Base-by-base conservation (phyloP, 768 basidiomycete genomes). In the Boletus pseudo-olivaceus region DNA sequence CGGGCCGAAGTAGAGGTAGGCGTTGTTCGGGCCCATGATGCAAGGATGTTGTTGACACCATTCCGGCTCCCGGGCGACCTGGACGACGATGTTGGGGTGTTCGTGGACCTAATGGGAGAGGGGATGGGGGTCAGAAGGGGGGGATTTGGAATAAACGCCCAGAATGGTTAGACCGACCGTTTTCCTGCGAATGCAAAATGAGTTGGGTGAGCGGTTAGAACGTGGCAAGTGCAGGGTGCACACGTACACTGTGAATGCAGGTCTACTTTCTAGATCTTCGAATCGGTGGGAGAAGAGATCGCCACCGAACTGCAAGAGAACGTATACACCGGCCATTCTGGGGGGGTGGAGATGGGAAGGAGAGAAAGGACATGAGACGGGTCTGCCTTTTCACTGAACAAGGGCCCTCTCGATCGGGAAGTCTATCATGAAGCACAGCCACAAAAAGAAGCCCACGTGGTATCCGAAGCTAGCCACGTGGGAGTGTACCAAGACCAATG, bases 1-100 rank as follows among this genome's bases (percentile, higher is more conserved):
- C 6, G 89, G 87, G 1, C 89, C 89, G 54, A 91, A 82, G 63
- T 88, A 90, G 56, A 90, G 80, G 65, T 78, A 88, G 6, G 89
- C 82, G 38, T 81, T 85, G 55, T 78, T 81, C n/a, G 89, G 89
- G n/a, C 89, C 89, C 83, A 89, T 85, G 58, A 90, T 83, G 44
- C 74, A 77, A 23, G 82, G 80, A 63, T 88, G 83, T 51, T 82
- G 83, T 61, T 82, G 78, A 23, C 81, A 75, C 88, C 89, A 90
- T 20, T 73, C 75, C 0, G 76, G 67, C 62, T 90, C 86, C 17
- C 89, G 82, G 38, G 78, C 76, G 50, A 90, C 72, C 57, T 82
- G 78, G 55, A 88, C 76, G 55, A 90, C 76, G 27, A 78, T 70
- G 68, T 87, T 88, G 20, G 85, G 83, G 47, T 71, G 75, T 53